A percentile compares a stretch with the other conserved stretches of the same genome.
Evolutionary conservation across 305 asterid genomes (phyloP).

Genomic region (Fraxinus platypoda): DNA sequence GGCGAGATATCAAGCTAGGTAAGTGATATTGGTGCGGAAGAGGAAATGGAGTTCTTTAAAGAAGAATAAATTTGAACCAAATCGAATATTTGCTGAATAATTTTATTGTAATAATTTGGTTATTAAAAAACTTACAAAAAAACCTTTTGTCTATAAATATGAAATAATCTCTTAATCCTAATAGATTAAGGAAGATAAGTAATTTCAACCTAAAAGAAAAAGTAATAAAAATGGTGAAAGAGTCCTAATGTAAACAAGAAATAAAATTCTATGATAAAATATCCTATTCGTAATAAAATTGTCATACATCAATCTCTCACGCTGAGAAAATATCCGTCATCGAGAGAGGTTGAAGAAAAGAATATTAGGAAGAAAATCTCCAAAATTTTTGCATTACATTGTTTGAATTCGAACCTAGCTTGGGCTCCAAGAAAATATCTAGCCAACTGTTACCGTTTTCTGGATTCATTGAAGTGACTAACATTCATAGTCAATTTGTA

Average conservation of each 20-base stretch:
- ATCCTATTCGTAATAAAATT: neutral
- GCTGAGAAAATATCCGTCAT: neutral
- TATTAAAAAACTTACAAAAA: neutral
- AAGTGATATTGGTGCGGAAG: neutral
- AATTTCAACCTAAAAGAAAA: no score
- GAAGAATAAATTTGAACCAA: neutral
- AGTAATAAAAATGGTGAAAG: neutral
- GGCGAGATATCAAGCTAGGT: neutral
- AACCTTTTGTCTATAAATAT: neutral
- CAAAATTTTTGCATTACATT: neutral
- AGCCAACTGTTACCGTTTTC: neutral
- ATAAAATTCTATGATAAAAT: neutral
- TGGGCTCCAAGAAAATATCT: neutral
- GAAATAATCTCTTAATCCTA: no score
- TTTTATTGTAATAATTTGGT: neutral
- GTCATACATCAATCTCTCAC: neutral
- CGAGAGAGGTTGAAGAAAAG: neutral
- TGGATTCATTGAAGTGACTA: neutral
- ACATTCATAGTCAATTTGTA: neutral
- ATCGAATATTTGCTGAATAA: neutral
- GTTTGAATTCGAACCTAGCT: neutral
- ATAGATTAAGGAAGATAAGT: neutral
- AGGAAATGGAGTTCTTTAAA: neutral
- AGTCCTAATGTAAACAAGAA: neutral
- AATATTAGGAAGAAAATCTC: neutral